phyloP scores from a whole-genome alignment of 2,329 filamentous ascomycete species.

The Pseudogymnoascus sp. region DNA sequence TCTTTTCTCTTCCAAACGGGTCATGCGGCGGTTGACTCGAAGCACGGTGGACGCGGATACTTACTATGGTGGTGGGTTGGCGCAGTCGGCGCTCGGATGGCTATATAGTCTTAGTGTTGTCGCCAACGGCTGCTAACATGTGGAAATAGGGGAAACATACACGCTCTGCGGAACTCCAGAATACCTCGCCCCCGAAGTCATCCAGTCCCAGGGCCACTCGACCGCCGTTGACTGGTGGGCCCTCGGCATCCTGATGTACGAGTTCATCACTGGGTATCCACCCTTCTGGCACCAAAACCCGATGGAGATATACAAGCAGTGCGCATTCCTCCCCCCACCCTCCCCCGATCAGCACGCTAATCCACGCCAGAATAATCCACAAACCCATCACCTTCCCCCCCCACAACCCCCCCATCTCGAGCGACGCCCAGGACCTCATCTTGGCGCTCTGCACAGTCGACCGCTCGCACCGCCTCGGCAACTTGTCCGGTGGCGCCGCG shows the following conservation, averaged over 20 bases:
- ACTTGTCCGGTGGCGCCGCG: conserved; percentile 64
- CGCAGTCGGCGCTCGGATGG: not conserved
- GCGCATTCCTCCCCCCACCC: conserved; percentile 23
- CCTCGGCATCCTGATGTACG: conserved; percentile 73
- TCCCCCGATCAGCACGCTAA: not conserved
- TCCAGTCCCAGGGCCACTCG: conserved; percentile 70
- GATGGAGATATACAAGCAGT: conserved; percentile 80
- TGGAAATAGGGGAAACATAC: conserved; percentile 57
- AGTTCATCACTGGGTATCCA: conserved; percentile 76
- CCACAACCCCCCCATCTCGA: conserved; percentile 52
- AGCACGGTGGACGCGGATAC: not conserved
- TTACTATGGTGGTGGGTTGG: conserved; percentile 7
- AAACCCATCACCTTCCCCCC: conserved; percentile 71
- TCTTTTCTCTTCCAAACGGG: not conserved
- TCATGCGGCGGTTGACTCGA: conserved; percentile 4
- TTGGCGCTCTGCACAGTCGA: conserved; percentile 69
- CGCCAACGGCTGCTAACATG: not conserved
- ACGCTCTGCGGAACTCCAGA: conserved; percentile 78
- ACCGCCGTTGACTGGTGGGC: conserved; percentile 84
- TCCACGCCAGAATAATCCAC: conserved; percentile 57
- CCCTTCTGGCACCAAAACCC: conserved; percentile 84
- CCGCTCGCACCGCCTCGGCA: conserved; percentile 67
- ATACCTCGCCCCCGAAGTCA: conserved; percentile 77
- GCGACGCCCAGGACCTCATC: conserved; percentile 66
- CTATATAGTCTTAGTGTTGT: not conserved